Conservation (phyloP, 148 eudicot species). For the Drosera capensis region DNA sequence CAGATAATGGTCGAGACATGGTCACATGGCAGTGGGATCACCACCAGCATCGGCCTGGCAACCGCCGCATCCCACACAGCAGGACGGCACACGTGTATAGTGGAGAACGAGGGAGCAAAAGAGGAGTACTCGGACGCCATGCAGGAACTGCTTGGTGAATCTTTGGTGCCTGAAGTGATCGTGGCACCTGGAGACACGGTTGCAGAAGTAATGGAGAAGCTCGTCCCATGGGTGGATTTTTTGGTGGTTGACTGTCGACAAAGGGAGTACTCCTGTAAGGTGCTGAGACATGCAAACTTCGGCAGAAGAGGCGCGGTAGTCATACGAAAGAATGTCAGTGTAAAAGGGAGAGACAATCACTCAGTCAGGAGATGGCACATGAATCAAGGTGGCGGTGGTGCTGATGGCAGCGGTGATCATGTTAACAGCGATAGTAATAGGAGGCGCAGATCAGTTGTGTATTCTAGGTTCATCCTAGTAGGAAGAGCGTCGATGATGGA, state of each 20-base stretch:
- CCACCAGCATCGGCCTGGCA: conserved; percentile 22
- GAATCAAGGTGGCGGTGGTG: conserved; percentile 21
- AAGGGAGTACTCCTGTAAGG: conserved; percentile 11
- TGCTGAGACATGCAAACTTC: conserved; percentile 19
- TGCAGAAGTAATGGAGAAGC: conserved; percentile 10
- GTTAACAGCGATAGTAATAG: no score
- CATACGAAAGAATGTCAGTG: conserved; percentile 19
- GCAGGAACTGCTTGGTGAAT: conserved; percentile 7
- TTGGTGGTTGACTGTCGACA: conserved; percentile 25
- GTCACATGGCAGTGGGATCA: conserved; percentile 1
- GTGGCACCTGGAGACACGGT: conserved; percentile 33
- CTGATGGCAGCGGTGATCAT: no score
- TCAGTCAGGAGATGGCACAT: conserved; percentile 11
- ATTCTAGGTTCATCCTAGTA: conserved; percentile 21
- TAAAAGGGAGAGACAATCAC: neutral
- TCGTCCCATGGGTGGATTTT: conserved; percentile 24
- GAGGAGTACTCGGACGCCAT: conserved; percentile 9
- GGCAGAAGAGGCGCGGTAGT: conserved; percentile 29
- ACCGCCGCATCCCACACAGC: conserved; percentile 21
- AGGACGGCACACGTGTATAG: conserved; percentile 27
- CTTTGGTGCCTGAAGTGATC: conserved; percentile 15
- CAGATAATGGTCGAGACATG: conserved; percentile 24
- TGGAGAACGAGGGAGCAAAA: conserved; percentile 17
- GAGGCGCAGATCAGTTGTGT: conserved; percentile 15
- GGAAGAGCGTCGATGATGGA: conserved; percentile 27